Evolutionary conservation across 73 alveolate genomes (phyloP).

Genomic region (Diophrys sp.): DNA sequence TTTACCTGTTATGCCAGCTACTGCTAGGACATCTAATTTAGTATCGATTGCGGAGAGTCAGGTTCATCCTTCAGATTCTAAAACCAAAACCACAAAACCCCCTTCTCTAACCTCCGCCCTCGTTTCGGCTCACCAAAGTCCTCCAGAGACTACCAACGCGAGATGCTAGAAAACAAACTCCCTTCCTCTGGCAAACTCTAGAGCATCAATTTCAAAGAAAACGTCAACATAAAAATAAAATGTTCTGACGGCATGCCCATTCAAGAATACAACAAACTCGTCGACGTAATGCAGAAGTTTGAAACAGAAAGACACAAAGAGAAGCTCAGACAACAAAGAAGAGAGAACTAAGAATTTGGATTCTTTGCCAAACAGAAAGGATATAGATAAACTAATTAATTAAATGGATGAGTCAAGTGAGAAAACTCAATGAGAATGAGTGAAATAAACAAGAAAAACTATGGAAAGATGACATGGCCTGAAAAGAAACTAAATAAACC

Average conservation of each 20-base stretch:
- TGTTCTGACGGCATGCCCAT: constrained; percentile 6
- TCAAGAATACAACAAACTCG: constrained; percentile 22
- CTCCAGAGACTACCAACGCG: background rate
- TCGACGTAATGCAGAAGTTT: constrained; percentile 8
- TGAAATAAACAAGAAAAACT: no score
- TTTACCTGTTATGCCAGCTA: no score
- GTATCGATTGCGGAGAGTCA: no score
- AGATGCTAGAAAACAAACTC: background rate
- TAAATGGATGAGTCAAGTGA: no score
- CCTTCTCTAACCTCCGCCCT: no score
- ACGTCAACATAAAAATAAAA: background rate
- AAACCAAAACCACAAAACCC: no score
- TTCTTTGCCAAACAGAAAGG: constrained; percentile 4
- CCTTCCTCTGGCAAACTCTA: background rate
- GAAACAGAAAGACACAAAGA: constrained; percentile 17
- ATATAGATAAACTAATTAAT: no score
- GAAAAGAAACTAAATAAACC: no score
- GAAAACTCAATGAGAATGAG: no score
- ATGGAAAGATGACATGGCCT: no score
- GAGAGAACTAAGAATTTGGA: constrained; percentile 1
- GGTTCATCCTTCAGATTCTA: no score
- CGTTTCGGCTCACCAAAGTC: background rate
- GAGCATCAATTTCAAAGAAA: background rate
- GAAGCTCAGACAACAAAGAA: background rate
- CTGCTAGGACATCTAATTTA: no score